Conservation (phyloP, 2,329 filamentous ascomycete genomes). For the Proliferodiscus dingleyae region DNA sequence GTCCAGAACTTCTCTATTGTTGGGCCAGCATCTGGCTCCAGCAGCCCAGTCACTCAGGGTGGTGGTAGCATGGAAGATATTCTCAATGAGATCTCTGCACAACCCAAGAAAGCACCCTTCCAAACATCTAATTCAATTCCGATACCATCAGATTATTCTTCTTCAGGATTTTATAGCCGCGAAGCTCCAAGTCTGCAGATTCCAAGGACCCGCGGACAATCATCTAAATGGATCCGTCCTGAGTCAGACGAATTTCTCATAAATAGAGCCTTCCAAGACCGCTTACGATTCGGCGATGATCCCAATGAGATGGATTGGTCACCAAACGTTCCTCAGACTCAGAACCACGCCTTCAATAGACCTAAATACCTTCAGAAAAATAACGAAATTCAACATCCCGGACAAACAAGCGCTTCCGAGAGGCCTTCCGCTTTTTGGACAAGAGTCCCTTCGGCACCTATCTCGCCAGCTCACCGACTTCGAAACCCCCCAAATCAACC, state of each 20-base stretch:
- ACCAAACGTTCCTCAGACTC: constrained; percentile 47
- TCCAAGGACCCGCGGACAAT: background rate
- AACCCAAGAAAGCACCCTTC: constrained; percentile 15
- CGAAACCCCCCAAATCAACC: constrained; percentile 58
- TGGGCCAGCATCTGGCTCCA: constrained; percentile 18
- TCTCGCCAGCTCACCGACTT: constrained; percentile 56
- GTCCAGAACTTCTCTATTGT: constrained; percentile 21
- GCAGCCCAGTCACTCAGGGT: constrained; percentile 23
- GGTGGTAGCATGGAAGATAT: constrained; percentile 42
- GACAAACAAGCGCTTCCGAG: constrained; percentile 17
- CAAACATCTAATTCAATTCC: constrained; percentile 9
- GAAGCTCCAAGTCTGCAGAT: background rate
- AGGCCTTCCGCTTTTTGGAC: constrained; percentile 56
- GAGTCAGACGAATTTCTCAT: constrained; percentile 10
- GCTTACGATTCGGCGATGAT: background rate
- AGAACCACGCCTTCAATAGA: constrained; percentile 50
- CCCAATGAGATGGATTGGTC: constrained; percentile 65
- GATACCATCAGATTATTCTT: background rate
- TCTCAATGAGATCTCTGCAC: constrained; percentile 41
- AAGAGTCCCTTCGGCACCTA: constrained; percentile 64
- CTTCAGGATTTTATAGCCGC: background rate
- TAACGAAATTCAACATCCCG: constrained; percentile 35
- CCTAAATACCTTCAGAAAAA: constrained; percentile 34
- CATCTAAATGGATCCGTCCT: background rate
- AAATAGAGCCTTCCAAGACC: constrained; percentile 3